Evolutionary conservation across 1,284 basidiomycete genomes (phyloP), one percentile per base, ranked within the genome.

Genomic region (Trametes pubescens): DNA sequence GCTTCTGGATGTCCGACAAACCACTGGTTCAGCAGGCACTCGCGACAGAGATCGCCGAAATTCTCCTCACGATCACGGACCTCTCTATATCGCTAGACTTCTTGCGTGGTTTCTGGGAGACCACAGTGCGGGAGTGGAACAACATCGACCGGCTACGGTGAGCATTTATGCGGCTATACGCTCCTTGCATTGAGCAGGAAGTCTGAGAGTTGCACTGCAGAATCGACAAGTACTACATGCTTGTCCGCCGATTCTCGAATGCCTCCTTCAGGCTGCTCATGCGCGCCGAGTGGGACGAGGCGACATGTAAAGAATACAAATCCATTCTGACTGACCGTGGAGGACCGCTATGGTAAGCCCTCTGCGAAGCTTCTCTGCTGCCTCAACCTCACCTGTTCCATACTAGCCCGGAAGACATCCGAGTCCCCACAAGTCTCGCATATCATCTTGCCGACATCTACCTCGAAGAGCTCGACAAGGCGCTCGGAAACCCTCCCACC

Each of bases 1-100:
- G 95, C 74, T 99, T 97, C 78, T 99, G 96, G 96, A 99, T 99
- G 96, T 98, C 95, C 3, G 97, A 99, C 80, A 99, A 99, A 77
- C 96, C 97, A 7, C 83, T 97, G 3, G 91, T 99, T 5, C 97
- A 99, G 76, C 98, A 99, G 77, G 89, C 89, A 4, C 85, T 99
- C 8, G 95, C 97, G 0, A 81, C 84, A 10, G 94, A 97, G 72
- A 80, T 99, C 26, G 90, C 97, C 11, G 88, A 94, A 63, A 82
- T 99, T 38, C 72, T 95, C 5, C 79, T 98, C 35, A 84, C 81
- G 10, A 93, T 96, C 64, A 79, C 87, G 6, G 84, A 81, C 35
- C 79, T 84, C 0, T 61, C 81, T 6, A 84, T 87, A 2, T 87
- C 94, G 0, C 75, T 98, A 16, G 83, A 81, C 9, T 98, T 98